Evolutionary conservation across 2,329 filamentous ascomycete genomes (phyloP), one percentile per base, ranked within the genome.

Genomic region (Xylaria polymorpha): DNA sequence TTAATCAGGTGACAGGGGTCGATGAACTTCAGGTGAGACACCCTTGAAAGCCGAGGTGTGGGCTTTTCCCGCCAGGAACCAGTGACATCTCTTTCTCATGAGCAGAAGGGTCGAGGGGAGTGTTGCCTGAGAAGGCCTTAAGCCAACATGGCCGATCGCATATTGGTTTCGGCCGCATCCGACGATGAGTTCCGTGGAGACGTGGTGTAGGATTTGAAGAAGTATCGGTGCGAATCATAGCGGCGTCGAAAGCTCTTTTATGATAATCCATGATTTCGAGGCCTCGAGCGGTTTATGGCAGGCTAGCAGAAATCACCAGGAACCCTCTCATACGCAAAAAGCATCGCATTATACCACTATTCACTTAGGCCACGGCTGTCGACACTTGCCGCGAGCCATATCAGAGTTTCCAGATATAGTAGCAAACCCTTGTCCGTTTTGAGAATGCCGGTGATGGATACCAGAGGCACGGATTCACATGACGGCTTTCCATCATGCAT

Each of bases 61-160:
- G 67, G 63, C 58, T 63, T 67, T 72, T 62, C 44, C 61, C 61
- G 69, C 53, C 43, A 61, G 64, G 68, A 61, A 44, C 74, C 71
- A 72, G 71, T 74, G 72, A 73, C 61, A 66, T 66, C 60, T 66
- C 32, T 56, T 71, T 61, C 64, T 39, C 61, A 58, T 64, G 39
- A 73, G 69, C 35, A 64, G 64, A 55, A 57, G 43, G 29, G 65
- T 62, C 39, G 48, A 57, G 43, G 55, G 44, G 65, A 57, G 64
- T 76, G 75, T 71, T 75, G 74, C 73, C 75, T 76, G 71, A 74
- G 67, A 56, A 48, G 29, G 63, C 46, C 51, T 61, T 53, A 50
- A 60, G 46, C 55, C 55, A 64, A 32, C 10, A 61, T 61, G 22
- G 56, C 37, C 20, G 55, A 66, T 71, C 60, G 50, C 66, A 67